Evolutionary conservation across 2,329 filamentous ascomycete species (phyloP).

Genomic region (Diaporthe citriasiana): DNA sequence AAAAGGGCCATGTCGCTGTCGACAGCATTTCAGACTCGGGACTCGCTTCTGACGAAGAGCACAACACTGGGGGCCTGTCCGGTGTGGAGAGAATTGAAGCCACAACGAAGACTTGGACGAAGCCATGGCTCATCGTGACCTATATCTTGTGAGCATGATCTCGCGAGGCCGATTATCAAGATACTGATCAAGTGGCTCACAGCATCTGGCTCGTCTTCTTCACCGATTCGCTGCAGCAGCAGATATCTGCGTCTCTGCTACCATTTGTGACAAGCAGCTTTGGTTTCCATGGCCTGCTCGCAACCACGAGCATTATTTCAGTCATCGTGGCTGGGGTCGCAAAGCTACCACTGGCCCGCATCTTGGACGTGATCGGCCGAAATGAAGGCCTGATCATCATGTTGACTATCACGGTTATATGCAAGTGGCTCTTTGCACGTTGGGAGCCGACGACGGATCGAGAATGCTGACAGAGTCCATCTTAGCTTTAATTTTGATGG

Average conservation of each 20-base stretch:
- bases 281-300: constrained; percentile 22
- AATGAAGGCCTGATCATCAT: constrained; percentile 30
- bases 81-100: constrained; percentile 66
- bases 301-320: constrained; percentile 34
- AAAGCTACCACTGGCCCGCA: constrained; percentile 25
- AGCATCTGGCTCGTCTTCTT: constrained; percentile 34
- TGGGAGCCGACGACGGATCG: rapidly evolving
- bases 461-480: background rate
- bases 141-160: constrained; percentile 57
- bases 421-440: background rate
- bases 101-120: constrained; percentile 60
- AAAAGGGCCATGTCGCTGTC: constrained; percentile 8
- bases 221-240: constrained; percentile 38
- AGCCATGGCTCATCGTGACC: constrained; percentile 56
- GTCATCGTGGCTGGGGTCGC: constrained; percentile 27
- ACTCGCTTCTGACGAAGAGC: background rate
- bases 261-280: constrained; percentile 35
- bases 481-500: constrained; percentile 35
- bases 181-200: background rate
- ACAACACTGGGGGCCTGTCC: constrained; percentile 51
- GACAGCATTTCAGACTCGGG: constrained; percentile 8
- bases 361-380: constrained; percentile 33
- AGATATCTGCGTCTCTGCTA: constrained; percentile 14
- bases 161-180: too few relatives aligned
- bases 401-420: constrained; percentile 20